Evolutionary conservation across 257 asterid species (phyloP).

Genomic region (Penstemon davidsonii): DNA sequence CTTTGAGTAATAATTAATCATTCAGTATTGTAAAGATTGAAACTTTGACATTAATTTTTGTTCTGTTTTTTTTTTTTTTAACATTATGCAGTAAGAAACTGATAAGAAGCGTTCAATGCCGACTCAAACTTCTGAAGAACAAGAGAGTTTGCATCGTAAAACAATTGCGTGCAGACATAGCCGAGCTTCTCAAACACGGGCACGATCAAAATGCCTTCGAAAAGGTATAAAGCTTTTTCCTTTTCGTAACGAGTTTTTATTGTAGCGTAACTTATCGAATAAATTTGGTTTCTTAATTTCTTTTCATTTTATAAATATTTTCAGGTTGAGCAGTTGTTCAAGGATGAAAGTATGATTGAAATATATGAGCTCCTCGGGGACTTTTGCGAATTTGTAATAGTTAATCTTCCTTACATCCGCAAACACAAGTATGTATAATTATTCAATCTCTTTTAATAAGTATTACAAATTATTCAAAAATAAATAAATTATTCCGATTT

Average conservation of each 20-base stretch:
- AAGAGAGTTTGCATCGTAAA: conserved; percentile 58
- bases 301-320: not conserved
- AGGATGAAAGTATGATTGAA: conserved; percentile 53
- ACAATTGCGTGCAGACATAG: conserved; percentile 56
- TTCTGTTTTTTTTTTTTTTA: not conserved
- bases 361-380: conserved; percentile 61
- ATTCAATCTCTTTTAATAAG: too few species aligned
- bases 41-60: not conserved
- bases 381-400: conserved; percentile 57
- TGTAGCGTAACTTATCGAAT: not conserved
- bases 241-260: not conserved
- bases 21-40: not conserved
- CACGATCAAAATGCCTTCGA: conserved; percentile 50
- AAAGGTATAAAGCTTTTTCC: conserved; percentile 40
- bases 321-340: conserved; percentile 75
- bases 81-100: conserved; percentile 59
- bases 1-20: not conserved
- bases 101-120: conserved; percentile 58
- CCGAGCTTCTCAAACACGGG: conserved; percentile 65
- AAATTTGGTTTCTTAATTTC: not conserved
- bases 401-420: conserved; percentile 60
- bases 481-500: not conserved
- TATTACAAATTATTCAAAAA: too few species aligned
- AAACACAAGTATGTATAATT: conserved; percentile 45
- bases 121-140: conserved; percentile 64